These are phyloP conservation scores for Metarhizium rileyi DNA, from an alignment of 2,329 filamentous ascomycete genomes.

Conservation along the genomic window DNA sequence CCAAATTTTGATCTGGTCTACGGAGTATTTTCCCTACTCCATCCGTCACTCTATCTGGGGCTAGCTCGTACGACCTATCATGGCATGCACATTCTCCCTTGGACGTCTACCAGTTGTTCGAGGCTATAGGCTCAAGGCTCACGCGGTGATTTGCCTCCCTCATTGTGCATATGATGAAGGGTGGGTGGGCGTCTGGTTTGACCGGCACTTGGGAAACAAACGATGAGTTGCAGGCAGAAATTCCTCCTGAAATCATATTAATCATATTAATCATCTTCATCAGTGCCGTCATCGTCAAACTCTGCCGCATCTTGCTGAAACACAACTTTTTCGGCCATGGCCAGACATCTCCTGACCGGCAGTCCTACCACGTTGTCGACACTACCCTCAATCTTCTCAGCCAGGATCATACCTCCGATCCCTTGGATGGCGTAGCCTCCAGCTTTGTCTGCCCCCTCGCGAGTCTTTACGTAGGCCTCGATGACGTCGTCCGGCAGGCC, in stretches of 20 bases:
- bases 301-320: conserved; percentile 61
- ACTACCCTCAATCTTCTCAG: conserved; percentile 80
- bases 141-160: not conserved
- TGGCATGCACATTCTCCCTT: not conserved
- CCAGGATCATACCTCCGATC: conserved; percentile 71
- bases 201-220: no score
- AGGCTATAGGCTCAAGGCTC: not conserved
- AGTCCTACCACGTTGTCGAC: conserved; percentile 93
- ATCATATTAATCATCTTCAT: conserved; percentile 20
- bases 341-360: conserved; percentile 68
- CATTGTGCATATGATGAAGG: no score
- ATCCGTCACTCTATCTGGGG: not conserved
- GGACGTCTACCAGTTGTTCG: not conserved
- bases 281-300: conserved; percentile 36
- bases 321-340: conserved; percentile 81
- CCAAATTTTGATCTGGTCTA: not conserved
- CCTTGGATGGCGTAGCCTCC: conserved; percentile 94
- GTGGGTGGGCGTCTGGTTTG: not conserved
- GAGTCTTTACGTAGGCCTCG: conserved; percentile 65
- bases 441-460: conserved; percentile 92
- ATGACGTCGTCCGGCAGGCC: conserved; percentile 70
- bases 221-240: no score
- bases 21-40: not conserved
- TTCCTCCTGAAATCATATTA: not conserved
- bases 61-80: not conserved